Evolutionary conservation across 768 basidiomycete genomes (phyloP).

Genomic region (Phanerochaete sordida): DNA sequence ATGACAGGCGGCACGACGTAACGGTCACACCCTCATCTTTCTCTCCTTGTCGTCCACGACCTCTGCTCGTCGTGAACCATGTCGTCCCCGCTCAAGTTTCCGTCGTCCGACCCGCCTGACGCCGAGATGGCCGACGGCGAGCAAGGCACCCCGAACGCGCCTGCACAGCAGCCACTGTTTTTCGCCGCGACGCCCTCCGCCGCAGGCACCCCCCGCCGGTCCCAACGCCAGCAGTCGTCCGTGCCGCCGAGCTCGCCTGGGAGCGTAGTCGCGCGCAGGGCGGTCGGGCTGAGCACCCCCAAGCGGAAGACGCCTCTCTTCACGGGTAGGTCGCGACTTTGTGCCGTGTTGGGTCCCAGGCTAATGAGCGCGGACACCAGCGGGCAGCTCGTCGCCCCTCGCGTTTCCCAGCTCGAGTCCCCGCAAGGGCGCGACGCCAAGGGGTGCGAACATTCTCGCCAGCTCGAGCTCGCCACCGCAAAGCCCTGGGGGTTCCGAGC

Average conservation of each 20-base stretch:
- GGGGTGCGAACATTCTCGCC: neutral
- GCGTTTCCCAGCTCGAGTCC: slow-evolving; percentile 65
- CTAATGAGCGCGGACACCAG: neutral
- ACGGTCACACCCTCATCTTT: neutral
- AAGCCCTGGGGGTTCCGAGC: slow-evolving; percentile 45
- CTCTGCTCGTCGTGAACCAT: neutral
- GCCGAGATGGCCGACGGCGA: slow-evolving; percentile 24
- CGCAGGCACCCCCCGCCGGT: slow-evolving; percentile 22
- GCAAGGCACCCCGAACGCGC: slow-evolving; percentile 25
- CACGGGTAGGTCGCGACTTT: slow-evolving; percentile 18
- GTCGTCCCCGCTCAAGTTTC: slow-evolving; percentile 28
- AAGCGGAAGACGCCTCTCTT: slow-evolving; percentile 23
- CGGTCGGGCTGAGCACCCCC: slow-evolving; percentile 26
- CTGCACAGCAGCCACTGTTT: slow-evolving; percentile 26
- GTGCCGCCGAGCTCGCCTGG: slow-evolving; percentile 14
- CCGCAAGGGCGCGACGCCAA: slow-evolving; percentile 31
- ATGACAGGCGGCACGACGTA: neutral
- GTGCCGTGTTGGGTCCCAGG: neutral
- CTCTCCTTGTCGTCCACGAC: neutral
- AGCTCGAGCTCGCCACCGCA: slow-evolving; percentile 19
- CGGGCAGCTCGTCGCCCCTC: slow-evolving; percentile 49
- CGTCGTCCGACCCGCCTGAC: slow-evolving; percentile 27
- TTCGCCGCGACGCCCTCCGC: slow-evolving; percentile 27
- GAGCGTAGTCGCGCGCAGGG: slow-evolving; percentile 24
- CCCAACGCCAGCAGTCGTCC: slow-evolving; percentile 2